Conservation (phyloP, 73 alveolate species). For the Paramecium sexaurelia region DNA sequence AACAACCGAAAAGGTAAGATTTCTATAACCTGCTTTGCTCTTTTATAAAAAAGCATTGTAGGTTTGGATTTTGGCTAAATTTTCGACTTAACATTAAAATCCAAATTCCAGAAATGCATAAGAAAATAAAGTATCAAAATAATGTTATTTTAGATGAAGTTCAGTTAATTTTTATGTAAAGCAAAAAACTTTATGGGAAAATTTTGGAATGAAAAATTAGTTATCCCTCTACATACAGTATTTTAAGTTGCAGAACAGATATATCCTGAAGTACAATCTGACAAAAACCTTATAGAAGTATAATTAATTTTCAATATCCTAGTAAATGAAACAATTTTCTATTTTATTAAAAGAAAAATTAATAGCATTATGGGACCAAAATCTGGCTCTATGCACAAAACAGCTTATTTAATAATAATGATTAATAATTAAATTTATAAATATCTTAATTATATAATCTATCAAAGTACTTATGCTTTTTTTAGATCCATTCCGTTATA, state of each 20-base stretch:
- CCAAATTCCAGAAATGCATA: background rate
- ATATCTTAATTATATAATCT: background rate
- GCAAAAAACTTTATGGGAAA: constrained; percentile 24
- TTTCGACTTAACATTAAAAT: background rate
- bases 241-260: constrained; percentile 10
- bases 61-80: background rate
- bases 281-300: background rate
- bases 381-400: constrained; percentile 3
- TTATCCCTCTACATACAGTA: constrained; percentile 16
- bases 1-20: constrained; percentile 1
- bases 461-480: background rate
- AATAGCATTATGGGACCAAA: background rate
- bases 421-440: background rate
- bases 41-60: constrained; percentile 18
- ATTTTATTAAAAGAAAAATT: background rate
- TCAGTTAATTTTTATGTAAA: constrained; percentile 18
- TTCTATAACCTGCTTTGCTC: background rate
- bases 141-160: background rate
- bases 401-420: background rate
- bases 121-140: background rate
- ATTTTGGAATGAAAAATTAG: constrained; percentile 27
- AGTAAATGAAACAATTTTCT: background rate
- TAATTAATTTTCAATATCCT: background rate
- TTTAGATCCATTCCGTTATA: background rate
- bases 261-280: background rate